A percentile compares a stretch with the other conserved stretches of the same genome.
These are phyloP conservation scores for Rhodocollybia butyracea DNA, from an alignment of 768 basidiomycete species.

Conservation along the genomic window DNA sequence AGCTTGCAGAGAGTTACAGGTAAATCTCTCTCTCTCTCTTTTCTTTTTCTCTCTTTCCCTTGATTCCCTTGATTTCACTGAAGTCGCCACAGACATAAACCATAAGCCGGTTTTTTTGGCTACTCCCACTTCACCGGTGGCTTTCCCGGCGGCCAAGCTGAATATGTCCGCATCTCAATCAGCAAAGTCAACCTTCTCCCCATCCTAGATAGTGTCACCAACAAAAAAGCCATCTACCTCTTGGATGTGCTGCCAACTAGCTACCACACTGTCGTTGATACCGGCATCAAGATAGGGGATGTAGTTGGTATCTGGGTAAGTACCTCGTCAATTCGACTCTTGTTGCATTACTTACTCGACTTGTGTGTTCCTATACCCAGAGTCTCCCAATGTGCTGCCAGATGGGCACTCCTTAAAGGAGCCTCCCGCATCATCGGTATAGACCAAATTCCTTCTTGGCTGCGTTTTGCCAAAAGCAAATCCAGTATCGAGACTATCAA, in stretches of 20 bases:
- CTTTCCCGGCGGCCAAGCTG: constrained; percentile 75
- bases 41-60: no score
- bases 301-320: constrained; percentile 66
- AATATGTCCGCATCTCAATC: constrained; percentile 69
- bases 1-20: no score
- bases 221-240: constrained; percentile 48
- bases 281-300: constrained; percentile 69
- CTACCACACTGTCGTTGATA: constrained; percentile 73
- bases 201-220: constrained; percentile 66
- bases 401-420: constrained; percentile 63
- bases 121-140: constrained; percentile 69
- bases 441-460: constrained; percentile 53
- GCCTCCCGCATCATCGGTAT: constrained; percentile 70
- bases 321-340: constrained; percentile 4
- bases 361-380: no score
- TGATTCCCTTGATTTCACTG: no score
- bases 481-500: constrained; percentile 55
- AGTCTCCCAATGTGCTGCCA: constrained; percentile 46
- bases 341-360: background rate
- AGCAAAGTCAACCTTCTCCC: constrained; percentile 71
- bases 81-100: no score
- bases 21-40: no score
- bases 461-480: constrained; percentile 40
- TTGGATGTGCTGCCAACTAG: constrained; percentile 68
- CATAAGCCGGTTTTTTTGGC: no score